A percentile compares a stretch with the other conserved stretches of the same genome.
Evolutionary conservation across 2,329 filamentous ascomycete species (phyloP).

Genomic region (Podosphaera xanthii): DNA sequence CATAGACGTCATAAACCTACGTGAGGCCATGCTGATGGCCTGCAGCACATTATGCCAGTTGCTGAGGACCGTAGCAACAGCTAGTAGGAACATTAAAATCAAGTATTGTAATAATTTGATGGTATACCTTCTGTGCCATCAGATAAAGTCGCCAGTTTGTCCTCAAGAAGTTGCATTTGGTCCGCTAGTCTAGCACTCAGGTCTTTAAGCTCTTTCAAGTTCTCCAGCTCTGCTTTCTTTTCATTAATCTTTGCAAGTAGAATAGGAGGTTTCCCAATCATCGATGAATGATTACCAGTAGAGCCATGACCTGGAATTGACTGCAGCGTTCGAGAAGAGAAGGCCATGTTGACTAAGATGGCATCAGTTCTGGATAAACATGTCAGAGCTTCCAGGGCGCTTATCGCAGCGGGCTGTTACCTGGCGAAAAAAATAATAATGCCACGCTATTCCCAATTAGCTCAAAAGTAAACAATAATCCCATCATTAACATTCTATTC

Average conservation of each 20-base stretch:
- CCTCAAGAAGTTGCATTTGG: slow-evolving; percentile 64
- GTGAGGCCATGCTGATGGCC: slow-evolving; percentile 68
- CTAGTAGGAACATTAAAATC: slow-evolving; percentile 20
- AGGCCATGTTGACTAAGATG: slow-evolving; percentile 24
- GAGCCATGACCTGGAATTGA: slow-evolving; percentile 44
- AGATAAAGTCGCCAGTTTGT: slow-evolving; percentile 54
- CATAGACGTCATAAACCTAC: slow-evolving; percentile 24
- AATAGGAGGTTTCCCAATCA: slow-evolving; percentile 40
- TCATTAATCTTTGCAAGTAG: slow-evolving; percentile 58
- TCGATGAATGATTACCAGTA: slow-evolving; percentile 24
- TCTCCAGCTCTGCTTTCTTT: slow-evolving; percentile 66
- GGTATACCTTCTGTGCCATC: slow-evolving; percentile 54
- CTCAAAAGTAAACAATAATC: slow-evolving; percentile 14
- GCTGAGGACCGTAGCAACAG: slow-evolving; percentile 60
- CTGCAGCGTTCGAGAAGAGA: slow-evolving; percentile 32
- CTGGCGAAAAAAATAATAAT: neutral
- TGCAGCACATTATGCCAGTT: slow-evolving; percentile 78
- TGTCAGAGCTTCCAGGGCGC: too few species aligned
- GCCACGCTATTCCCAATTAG: slow-evolving; percentile 1
- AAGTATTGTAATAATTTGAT: neutral
- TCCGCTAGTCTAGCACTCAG: slow-evolving; percentile 55
- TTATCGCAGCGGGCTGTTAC: neutral
- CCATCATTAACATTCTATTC: neutral
- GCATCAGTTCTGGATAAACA: too few species aligned
- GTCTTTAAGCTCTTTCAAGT: slow-evolving; percentile 53